Percentiles rank a stretch among this genome's conserved stretches.
phyloP scores from a whole-genome alignment of 768 basidiomycete species.

The Pisolithus orientalis region DNA sequence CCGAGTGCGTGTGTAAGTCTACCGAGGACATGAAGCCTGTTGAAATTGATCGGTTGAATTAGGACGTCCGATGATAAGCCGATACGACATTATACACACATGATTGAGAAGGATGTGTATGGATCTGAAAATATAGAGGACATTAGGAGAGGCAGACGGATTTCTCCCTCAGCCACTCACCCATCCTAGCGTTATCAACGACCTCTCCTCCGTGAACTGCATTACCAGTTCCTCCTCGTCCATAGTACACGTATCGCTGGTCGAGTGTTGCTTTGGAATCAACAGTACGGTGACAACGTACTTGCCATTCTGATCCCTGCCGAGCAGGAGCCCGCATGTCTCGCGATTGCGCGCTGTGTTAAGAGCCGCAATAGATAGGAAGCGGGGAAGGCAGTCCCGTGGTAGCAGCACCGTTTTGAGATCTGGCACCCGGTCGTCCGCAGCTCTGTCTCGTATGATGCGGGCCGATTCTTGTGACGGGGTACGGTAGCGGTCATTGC shows the following conservation, averaged over 20 bases:
- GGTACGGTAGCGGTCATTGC: slow-evolving; percentile 25
- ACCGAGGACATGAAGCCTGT: slow-evolving; percentile 91
- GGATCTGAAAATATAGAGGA: slow-evolving; percentile 50
- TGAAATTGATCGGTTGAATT: slow-evolving; percentile 3
- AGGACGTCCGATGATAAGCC: background rate
- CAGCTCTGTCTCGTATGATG: slow-evolving; percentile 23
- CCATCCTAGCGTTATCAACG: slow-evolving; percentile 87
- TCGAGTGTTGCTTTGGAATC: slow-evolving; percentile 85
- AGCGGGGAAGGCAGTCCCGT: slow-evolving; percentile 63
- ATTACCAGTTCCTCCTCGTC: slow-evolving; percentile 84
- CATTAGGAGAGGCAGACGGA: background rate
- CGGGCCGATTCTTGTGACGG: slow-evolving; percentile 30
- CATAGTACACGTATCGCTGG: slow-evolving; percentile 91
- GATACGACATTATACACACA: slow-evolving; percentile 40
- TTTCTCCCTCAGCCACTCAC: slow-evolving; percentile 36
- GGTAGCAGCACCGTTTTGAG: slow-evolving; percentile 67
- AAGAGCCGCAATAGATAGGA: slow-evolving; percentile 67
- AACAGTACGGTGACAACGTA: slow-evolving; percentile 75
- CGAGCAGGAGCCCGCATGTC: slow-evolving; percentile 82
- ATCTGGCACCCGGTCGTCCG: slow-evolving; percentile 32
- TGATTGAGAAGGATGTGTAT: slow-evolving; percentile 87
- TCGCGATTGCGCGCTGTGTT: slow-evolving; percentile 78
- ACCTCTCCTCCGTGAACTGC: slow-evolving; percentile 76
- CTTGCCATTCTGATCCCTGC: slow-evolving; percentile 53
- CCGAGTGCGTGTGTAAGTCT: slow-evolving; percentile 86